Conservation (phyloP, 225 moss, liverwort and hornwort genomes). For the Polytrichum formosum region DNA sequence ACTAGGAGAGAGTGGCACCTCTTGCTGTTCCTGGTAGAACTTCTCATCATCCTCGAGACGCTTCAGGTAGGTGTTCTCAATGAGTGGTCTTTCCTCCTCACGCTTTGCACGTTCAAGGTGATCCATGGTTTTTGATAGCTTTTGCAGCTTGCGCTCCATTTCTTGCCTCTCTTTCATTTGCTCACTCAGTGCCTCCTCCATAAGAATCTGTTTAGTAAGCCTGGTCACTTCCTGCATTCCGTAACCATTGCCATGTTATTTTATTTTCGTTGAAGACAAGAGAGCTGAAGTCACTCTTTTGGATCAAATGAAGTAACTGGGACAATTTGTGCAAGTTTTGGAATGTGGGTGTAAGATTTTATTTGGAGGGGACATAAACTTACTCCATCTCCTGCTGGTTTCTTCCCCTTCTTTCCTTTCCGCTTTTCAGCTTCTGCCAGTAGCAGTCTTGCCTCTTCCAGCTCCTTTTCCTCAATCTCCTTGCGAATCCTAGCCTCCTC, state of each 20-base stretch:
- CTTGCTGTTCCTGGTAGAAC: slow-evolving; percentile 87
- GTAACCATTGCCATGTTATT: background rate
- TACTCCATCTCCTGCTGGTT: slow-evolving; percentile 70
- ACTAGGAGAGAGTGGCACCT: slow-evolving; percentile 32
- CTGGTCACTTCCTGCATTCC: slow-evolving; percentile 73
- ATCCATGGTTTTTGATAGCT: slow-evolving; percentile 95
- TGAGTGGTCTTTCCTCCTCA: slow-evolving; percentile 94
- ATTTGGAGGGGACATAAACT: slow-evolving; percentile 4
- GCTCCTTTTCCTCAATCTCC: slow-evolving; percentile 93
- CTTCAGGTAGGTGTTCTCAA: slow-evolving; percentile 78
- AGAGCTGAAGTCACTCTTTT: too few relatives aligned
- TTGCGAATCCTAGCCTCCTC: slow-evolving; percentile 94
- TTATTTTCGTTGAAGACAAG: too few relatives aligned
- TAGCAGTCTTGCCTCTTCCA: slow-evolving; percentile 79
- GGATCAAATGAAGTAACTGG: too few relatives aligned
- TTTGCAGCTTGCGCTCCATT: slow-evolving; percentile 93
- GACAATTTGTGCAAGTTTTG: too few relatives aligned
- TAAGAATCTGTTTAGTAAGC: slow-evolving; percentile 81
- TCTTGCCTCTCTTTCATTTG: slow-evolving; percentile 95
- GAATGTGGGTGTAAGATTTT: too few relatives aligned
- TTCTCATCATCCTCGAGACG: slow-evolving; percentile 82
- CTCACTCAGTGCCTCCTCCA: slow-evolving; percentile 95
- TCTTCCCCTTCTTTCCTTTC: slow-evolving; percentile 85
- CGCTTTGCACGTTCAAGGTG: slow-evolving; percentile 93
- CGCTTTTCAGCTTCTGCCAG: slow-evolving; percentile 90